phyloP scores from a whole-genome alignment of 208 protist species.

The Leishmania tropica region DNA sequence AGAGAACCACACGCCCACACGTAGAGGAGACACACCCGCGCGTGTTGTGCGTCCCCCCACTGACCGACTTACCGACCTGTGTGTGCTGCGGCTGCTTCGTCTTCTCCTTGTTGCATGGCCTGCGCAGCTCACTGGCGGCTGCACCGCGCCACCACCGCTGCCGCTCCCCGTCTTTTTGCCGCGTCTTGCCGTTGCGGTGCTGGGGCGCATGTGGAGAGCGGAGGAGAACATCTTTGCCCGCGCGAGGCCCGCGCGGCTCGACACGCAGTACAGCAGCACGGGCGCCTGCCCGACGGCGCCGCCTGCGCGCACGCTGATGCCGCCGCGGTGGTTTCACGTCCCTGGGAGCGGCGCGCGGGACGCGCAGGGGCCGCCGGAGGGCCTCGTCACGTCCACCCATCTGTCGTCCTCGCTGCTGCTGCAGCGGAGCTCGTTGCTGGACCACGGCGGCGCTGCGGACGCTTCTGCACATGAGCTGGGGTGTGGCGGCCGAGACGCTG shows the following conservation, averaged over 20 bases:
- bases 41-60: not conserved
- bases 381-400: constrained; percentile 3
- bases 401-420: not conserved
- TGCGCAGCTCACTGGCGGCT: not conserved
- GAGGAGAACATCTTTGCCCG: constrained; percentile 27
- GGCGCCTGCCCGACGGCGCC: not conserved
- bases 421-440: not conserved
- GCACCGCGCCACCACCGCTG: not conserved
- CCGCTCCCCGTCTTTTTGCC: not conserved
- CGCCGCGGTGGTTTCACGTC: constrained; percentile 25
- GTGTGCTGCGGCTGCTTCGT: not conserved
- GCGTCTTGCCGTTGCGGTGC: not conserved
- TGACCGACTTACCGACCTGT: not conserved
- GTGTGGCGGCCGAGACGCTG: not conserved
- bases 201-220: constrained; percentile 16
- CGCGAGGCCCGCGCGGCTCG: constrained; percentile 17
- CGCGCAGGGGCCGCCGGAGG: not conserved
- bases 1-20: not conserved
- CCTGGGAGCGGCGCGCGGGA: constrained; percentile 10
- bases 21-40: not conserved
- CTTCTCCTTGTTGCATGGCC: not conserved
- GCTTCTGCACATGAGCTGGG: not conserved
- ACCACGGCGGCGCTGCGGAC: not conserved
- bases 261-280: constrained; percentile 20
- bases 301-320: not conserved